Conservation (phyloP, 805 yeast genomes). For the Myxozyma sirexii region DNA sequence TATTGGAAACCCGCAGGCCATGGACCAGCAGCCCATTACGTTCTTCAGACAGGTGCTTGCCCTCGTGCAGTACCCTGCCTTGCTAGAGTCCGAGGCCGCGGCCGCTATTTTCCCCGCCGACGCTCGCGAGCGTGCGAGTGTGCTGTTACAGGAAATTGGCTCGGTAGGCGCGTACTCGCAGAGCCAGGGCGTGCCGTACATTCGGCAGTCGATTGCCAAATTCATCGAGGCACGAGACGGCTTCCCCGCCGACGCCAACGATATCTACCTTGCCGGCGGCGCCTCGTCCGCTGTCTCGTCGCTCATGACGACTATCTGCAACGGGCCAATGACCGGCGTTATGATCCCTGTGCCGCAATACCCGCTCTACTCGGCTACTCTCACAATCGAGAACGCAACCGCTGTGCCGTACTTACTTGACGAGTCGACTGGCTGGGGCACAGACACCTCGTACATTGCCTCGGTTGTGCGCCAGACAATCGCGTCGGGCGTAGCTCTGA, state of each 20-base stretch:
- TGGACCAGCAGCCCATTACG: constrained; percentile 92
- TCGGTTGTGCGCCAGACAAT: constrained; percentile 53
- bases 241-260: constrained; percentile 62
- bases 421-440: constrained; percentile 82
- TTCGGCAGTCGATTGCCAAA: constrained; percentile 77
- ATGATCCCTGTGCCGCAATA: constrained; percentile 98
- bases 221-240: constrained; percentile 84
- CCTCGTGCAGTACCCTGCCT: constrained; percentile 78
- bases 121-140: constrained; percentile 70
- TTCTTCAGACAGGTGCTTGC: constrained; percentile 92
- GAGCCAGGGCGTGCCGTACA: constrained; percentile 79
- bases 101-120: constrained; percentile 56
- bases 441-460: constrained; percentile 68
- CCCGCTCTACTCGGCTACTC: constrained; percentile 94
- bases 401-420: constrained; percentile 86
- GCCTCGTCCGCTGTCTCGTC: constrained; percentile 93
- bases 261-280: constrained; percentile 86
- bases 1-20: constrained; percentile 97
- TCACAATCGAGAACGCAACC: constrained; percentile 78
- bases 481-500: constrained; percentile 60
- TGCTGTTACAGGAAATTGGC: constrained; percentile 62
- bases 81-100: constrained; percentile 48
- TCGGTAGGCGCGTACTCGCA: constrained; percentile 95
- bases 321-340: constrained; percentile 68
- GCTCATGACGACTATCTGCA: constrained; percentile 68